These are phyloP conservation scores for Skeletonema costatum DNA, from an alignment of 108 stramenopile species.

Conservation along the genomic window DNA sequence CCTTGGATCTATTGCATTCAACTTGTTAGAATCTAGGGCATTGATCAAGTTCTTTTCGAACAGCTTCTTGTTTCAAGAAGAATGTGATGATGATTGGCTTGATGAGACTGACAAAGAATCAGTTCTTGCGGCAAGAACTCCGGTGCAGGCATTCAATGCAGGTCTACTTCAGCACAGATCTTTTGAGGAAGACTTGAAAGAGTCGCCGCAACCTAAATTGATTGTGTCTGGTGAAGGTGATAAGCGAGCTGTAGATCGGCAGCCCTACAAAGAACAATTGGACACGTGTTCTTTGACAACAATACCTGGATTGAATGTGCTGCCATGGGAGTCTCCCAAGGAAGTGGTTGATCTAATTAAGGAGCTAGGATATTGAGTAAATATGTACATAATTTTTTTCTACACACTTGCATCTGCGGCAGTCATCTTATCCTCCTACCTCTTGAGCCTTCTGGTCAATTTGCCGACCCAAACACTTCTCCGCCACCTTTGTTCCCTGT, in stretches of 20 bases:
- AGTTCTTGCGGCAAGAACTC: slow-evolving; percentile 40
- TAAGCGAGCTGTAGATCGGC: slow-evolving; percentile 31
- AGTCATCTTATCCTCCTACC: too few species aligned
- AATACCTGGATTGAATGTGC: slow-evolving; percentile 56
- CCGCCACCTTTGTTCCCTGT: too few species aligned
- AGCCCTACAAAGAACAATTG: slow-evolving; percentile 42
- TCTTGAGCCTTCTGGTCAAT: too few species aligned
- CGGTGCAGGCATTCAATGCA: slow-evolving; percentile 70
- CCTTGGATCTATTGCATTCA: slow-evolving; percentile 57
- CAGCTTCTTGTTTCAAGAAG: slow-evolving; percentile 53
- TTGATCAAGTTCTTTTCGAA: slow-evolving; percentile 72
- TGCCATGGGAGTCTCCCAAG: slow-evolving; percentile 64
- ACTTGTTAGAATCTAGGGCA: slow-evolving; percentile 50
- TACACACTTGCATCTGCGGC: too few species aligned
- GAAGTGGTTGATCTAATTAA: slow-evolving; percentile 19
- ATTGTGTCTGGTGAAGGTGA: slow-evolving; percentile 62
- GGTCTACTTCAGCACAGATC: slow-evolving; percentile 60
- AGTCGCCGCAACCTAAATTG: slow-evolving; percentile 45
- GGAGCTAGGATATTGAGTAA: slow-evolving; percentile 4
- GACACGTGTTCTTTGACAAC: slow-evolving; percentile 35
- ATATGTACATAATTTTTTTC: neutral
- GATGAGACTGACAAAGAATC: slow-evolving; percentile 42
- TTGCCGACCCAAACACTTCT: too few species aligned
- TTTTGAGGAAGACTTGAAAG: slow-evolving; percentile 55
- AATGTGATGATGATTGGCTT: slow-evolving; percentile 62